Base-by-base conservation (phyloP, 495 filamentous ascomycete genomes). In the Penicillium cinerascens region DNA sequence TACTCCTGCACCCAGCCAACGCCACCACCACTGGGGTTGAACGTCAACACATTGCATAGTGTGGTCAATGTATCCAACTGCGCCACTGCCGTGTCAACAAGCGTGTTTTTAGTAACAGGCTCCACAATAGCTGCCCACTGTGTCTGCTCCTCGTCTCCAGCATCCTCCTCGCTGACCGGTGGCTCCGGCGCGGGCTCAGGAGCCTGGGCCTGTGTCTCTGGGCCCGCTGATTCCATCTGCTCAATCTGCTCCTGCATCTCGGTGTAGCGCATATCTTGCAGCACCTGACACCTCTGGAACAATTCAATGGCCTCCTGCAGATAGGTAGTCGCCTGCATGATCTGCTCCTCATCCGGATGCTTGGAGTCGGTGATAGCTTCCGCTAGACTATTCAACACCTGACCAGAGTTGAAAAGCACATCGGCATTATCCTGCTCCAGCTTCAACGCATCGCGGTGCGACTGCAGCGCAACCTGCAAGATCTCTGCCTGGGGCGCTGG, bases 321-420 rank as follows among this genome's bases (percentile, higher is more conserved):
- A 15, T 80, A 72, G 8, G 65, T 67, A 20, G 77, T 64, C 6
- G 72, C 73, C 48, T 71, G 66, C 50, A 64, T 59, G 10, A 68
- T 61, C 20, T 69, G 64, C 18, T 74, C 68, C 7, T 79, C 77
- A 8, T 49, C 56, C 0, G 69, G 67, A 15, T 65, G 65, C 50
- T 73, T 76, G 25, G 66, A 69, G 37, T 84, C 80, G 2, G 75
- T 66, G 4, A 84, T 61, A 3, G 66, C 68, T 66, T 89, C 86
- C 6, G 80, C 82, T 20, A 88, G 64, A 56, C 81, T 84, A 3
- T 79, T 83, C 16, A 87, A 71, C 9, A 87, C 82, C 68, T 88
- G 86, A 9, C 74, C 82, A 9, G 79, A 85, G 60, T 89, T 89
- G 73, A 87, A 89, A 9, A 87, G 67, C 9, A 76, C 73, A 67